Evolutionary conservation across 2,329 filamentous ascomycete species (phyloP).

Genomic region (Colletotrichum sp.): DNA sequence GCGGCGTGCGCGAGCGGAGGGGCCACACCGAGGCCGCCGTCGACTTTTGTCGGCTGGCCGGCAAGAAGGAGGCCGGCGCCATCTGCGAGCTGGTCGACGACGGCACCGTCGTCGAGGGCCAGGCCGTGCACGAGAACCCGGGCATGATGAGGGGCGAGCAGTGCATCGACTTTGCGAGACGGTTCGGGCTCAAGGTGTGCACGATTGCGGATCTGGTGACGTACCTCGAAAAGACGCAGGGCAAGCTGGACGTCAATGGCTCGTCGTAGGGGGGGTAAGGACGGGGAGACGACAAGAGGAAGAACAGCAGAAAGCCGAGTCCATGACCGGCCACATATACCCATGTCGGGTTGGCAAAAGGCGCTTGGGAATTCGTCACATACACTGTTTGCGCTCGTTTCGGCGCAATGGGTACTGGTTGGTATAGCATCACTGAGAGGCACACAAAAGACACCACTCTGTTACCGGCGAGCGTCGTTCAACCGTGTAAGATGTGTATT

Average conservation of each 20-base stretch:
- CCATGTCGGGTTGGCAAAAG: not conserved
- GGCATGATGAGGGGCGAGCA: constrained; percentile 93
- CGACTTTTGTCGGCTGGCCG: constrained; percentile 86
- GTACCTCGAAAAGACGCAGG: constrained; percentile 79
- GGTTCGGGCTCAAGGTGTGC: constrained; percentile 90
- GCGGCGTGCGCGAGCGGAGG: constrained; percentile 78
- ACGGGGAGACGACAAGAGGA: not conserved
- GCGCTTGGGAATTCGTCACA: not conserved
- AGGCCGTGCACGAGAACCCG: constrained; percentile 67
- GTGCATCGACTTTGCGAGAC: constrained; percentile 85
- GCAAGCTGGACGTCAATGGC: constrained; percentile 57
- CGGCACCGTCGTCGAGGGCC: constrained; percentile 73
- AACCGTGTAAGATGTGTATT: not conserved
- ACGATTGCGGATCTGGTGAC: constrained; percentile 90
- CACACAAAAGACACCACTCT: not conserved
- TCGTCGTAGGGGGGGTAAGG: constrained; percentile 13
- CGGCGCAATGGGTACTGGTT: not conserved
- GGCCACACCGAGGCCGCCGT: constrained; percentile 95
- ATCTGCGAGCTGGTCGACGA: constrained; percentile 95
- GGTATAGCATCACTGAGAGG: not conserved
- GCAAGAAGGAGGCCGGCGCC: constrained; percentile 77
- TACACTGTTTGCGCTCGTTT: not conserved
- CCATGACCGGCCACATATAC: not conserved
- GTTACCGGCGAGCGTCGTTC: not conserved
- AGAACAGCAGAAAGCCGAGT: not conserved